Evolutionary conservation across 2,329 filamentous ascomycete genomes (phyloP).

Genomic region (Botryotinia convoluta): DNA sequence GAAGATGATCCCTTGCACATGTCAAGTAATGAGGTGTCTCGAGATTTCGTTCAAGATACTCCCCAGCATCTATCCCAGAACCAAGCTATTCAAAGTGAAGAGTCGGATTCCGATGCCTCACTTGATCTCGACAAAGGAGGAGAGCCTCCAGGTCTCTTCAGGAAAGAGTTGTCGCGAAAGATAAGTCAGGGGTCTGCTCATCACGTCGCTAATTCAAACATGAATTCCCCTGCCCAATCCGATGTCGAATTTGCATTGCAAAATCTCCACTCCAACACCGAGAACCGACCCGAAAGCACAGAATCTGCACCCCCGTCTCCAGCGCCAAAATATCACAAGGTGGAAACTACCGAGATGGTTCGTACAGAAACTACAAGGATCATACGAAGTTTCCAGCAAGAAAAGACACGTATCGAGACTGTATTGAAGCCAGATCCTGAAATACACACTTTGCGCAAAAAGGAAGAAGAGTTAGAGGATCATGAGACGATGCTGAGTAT

Average conservation of each 20-base stretch:
- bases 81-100: background rate
- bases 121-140: background rate
- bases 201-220: background rate
- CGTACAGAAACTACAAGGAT: background rate
- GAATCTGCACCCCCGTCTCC: background rate
- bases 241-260: background rate
- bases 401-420: background rate
- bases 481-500: background rate
- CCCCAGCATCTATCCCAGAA: background rate
- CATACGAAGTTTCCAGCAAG: background rate
- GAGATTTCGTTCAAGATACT: fast-evolving
- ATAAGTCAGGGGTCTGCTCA: fast-evolving
- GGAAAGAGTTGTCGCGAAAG: fast-evolving
- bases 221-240: fast-evolving
- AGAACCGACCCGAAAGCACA: background rate
- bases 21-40: background rate
- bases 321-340: background rate
- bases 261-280: background rate
- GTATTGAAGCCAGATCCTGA: background rate
- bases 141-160: fast-evolving
- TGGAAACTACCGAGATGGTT: background rate
- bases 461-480: background rate
- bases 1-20: background rate
- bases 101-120: background rate
- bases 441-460: background rate